Percentiles rank a stretch among this genome's conserved stretches.
Evolutionary conservation across 768 basidiomycete species (phyloP).

Genomic region (Fomitopsis serialis): DNA sequence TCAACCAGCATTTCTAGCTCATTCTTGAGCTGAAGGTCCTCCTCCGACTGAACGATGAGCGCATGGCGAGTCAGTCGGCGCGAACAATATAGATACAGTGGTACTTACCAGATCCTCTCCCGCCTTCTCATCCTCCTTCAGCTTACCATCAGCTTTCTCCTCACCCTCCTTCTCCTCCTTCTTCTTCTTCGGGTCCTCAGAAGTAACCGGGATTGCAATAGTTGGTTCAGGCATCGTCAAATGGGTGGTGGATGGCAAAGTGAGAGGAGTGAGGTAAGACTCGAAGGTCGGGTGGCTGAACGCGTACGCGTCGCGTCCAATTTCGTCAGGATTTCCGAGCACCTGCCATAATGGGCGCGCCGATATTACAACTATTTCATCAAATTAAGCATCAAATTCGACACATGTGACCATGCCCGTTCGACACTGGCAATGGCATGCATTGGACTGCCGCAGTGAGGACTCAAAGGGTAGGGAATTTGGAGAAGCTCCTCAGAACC

Average conservation of each 20-base stretch:
- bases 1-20: constrained; percentile 98
- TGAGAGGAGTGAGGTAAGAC: background rate
- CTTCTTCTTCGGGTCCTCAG: constrained; percentile 76
- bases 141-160: constrained; percentile 36
- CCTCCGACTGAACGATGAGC: constrained; percentile 65
- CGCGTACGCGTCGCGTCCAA: constrained; percentile 2
- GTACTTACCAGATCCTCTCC: constrained; percentile 69
- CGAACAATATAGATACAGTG: background rate
- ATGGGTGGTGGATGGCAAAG: background rate
- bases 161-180: constrained; percentile 47
- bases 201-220: constrained; percentile 56
- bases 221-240: constrained; percentile 52
- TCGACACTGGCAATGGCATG: no score
- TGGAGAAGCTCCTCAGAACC: no score
- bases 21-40: constrained; percentile 87
- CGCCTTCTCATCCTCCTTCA: constrained; percentile 43
- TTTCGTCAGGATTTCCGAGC: no score
- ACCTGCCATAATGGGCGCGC: no score
- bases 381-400: no score
- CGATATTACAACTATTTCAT: no score
- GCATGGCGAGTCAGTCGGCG: background rate
- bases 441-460: no score
- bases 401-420: no score
- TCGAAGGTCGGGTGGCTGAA: background rate
- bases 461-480: no score